Conservation (phyloP, 2,329 filamentous ascomycete genomes). For the Aspergillus udagawae region DNA sequence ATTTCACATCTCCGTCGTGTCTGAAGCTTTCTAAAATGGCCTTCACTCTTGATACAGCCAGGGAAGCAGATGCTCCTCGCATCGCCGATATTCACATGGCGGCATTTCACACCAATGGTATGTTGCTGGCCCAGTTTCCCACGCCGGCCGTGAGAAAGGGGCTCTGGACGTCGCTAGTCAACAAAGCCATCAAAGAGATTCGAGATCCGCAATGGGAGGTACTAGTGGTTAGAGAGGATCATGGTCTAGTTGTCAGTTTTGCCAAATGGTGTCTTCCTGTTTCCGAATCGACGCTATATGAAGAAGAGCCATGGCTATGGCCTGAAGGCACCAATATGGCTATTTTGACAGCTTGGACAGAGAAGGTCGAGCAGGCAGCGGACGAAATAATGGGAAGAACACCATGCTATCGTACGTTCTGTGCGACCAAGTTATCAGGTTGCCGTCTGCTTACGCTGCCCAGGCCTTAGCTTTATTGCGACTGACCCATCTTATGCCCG, state of each 20-base stretch:
- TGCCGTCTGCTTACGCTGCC: neutral
- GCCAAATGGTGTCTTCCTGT: neutral
- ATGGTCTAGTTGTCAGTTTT: neutral
- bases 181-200: conserved; percentile 7
- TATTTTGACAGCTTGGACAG: neutral
- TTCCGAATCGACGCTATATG: neutral
- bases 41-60: neutral
- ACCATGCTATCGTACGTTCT: neutral
- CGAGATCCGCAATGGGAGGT: neutral
- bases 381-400: neutral
- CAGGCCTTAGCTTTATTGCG: neutral
- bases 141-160: conserved; percentile 15
- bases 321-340: neutral
- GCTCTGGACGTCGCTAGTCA: conserved; percentile 11
- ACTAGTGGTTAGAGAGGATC: neutral
- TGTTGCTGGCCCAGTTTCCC: conserved; percentile 23
- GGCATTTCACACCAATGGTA: conserved; percentile 17
- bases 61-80: neutral
- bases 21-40: neutral
- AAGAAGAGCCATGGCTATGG: neutral
- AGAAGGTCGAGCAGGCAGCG: neutral
- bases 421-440: neutral
- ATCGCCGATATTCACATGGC: conserved; percentile 24
- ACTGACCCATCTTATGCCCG: neutral
- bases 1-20: too few species aligned